Percentiles rank a stretch among this genome's conserved stretches.
These are phyloP conservation scores for Mayamaea pseudoterrestris DNA, from an alignment of 108 stramenopile species.

Conservation along the genomic window DNA sequence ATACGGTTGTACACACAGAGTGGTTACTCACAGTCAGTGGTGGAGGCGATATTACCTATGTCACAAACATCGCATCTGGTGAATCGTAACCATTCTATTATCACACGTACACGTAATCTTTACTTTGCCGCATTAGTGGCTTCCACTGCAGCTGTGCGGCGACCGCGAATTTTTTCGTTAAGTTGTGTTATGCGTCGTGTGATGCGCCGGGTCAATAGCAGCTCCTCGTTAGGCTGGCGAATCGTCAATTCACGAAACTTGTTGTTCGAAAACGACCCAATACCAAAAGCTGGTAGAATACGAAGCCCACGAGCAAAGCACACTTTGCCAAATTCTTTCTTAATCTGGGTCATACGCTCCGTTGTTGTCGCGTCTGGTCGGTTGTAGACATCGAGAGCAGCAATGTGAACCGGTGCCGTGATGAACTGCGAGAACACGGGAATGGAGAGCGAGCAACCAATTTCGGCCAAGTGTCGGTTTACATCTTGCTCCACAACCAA, in stretches of 20 bases:
- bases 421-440: conserved; percentile 17
- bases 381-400: conserved; percentile 27
- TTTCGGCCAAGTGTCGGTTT: conserved; percentile 14
- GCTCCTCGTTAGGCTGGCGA: conserved; percentile 16
- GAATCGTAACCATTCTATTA: no score
- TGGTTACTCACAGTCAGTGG: no score
- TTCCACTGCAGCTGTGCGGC: no score
- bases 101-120: no score
- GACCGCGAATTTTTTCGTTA: no score
- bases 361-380: conserved; percentile 12
- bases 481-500: conserved; percentile 10
- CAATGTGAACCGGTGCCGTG: conserved; percentile 29
- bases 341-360: conserved; percentile 16
- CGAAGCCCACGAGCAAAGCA: conserved; percentile 28
- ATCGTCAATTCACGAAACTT: conserved; percentile 24
- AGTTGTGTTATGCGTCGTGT: no score
- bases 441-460: conserved; percentile 20
- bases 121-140: no score
- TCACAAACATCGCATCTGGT: no score
- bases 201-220: no score
- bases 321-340: conserved; percentile 17
- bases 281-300: conserved; percentile 32
- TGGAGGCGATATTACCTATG: no score
- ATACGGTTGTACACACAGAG: no score
- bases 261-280: conserved; percentile 34